Conservation (phyloP, 192 early-diverging fungal species). For the Spizellomyces punctatus region DNA sequence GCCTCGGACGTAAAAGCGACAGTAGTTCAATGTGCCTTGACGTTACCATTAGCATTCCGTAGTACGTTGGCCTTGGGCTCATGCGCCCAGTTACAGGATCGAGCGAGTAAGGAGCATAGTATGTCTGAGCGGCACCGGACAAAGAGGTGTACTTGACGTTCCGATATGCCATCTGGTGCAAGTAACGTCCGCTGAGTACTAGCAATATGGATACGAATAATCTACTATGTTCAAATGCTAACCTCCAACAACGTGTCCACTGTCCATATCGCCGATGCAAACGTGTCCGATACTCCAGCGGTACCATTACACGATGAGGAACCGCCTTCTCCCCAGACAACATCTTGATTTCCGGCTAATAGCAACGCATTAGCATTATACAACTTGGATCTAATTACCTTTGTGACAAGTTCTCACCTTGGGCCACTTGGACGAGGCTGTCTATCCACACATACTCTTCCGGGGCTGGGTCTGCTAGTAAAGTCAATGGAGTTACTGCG, state of each 20-base stretch:
- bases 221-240: not conserved
- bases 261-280: slow-evolving; percentile 24
- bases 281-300: slow-evolving; percentile 15
- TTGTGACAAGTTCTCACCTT: too few species aligned
- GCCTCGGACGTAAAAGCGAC: not conserved
- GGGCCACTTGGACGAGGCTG: too few species aligned
- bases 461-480: slow-evolving; percentile 16
- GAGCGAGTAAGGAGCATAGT: slow-evolving; percentile 18
- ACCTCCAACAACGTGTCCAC: slow-evolving; percentile 29
- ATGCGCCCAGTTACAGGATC: slow-evolving; percentile 7
- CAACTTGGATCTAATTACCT: too few species aligned
- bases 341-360: slow-evolving; percentile 13
- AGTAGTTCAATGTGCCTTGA: not conserved
- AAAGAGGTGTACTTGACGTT: slow-evolving; percentile 13
- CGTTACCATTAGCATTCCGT: slow-evolving; percentile 20
- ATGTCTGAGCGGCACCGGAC: slow-evolving; percentile 25
- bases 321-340: slow-evolving; percentile 34
- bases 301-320: slow-evolving; percentile 22
- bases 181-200: not conserved
- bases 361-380: not conserved
- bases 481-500: slow-evolving; percentile 20
- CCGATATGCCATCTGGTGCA: slow-evolving; percentile 24
- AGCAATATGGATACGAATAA: not conserved
- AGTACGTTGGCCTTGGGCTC: slow-evolving; percentile 9
- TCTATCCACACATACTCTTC: slow-evolving; percentile 23